Conservation (phyloP, 2,329 filamentous ascomycete genomes). For the Cytospora schulzeri region DNA sequence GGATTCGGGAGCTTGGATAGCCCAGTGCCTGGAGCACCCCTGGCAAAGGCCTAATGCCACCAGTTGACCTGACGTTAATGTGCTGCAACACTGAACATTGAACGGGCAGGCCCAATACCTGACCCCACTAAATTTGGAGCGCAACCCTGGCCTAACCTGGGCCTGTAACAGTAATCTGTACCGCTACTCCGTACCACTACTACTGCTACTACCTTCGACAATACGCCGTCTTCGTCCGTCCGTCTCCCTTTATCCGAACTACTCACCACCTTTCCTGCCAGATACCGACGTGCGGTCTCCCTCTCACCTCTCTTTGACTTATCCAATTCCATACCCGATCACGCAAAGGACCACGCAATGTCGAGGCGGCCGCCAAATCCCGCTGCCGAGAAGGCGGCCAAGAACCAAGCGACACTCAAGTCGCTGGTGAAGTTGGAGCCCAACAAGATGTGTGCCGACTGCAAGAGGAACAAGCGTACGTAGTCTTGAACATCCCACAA, state of each 20-base stretch:
- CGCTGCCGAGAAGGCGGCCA: conserved; percentile 82
- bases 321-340: conserved; percentile 1
- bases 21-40: no score
- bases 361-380: conserved; percentile 77
- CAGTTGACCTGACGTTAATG: neutral
- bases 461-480: conserved; percentile 97
- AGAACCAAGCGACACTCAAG: conserved; percentile 94
- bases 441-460: conserved; percentile 97
- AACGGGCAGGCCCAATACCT: neutral
- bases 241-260: neutral
- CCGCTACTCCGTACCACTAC: neutral
- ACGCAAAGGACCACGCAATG: conserved; percentile 52
- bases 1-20: neutral
- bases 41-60: no score
- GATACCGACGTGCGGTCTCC: neutral
- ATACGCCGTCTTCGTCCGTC: neutral
- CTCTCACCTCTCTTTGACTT: neutral
- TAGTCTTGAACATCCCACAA: conserved; percentile 28
- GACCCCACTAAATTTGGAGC: neutral
- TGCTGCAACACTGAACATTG: no score
- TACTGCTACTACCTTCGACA: no score
- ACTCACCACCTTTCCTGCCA: neutral
- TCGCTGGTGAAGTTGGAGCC: conserved; percentile 89
- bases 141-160: neutral
- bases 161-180: neutral